Evolutionary conservation across 768 basidiomycete genomes (phyloP).

Genomic region (Calocera viscosa): DNA sequence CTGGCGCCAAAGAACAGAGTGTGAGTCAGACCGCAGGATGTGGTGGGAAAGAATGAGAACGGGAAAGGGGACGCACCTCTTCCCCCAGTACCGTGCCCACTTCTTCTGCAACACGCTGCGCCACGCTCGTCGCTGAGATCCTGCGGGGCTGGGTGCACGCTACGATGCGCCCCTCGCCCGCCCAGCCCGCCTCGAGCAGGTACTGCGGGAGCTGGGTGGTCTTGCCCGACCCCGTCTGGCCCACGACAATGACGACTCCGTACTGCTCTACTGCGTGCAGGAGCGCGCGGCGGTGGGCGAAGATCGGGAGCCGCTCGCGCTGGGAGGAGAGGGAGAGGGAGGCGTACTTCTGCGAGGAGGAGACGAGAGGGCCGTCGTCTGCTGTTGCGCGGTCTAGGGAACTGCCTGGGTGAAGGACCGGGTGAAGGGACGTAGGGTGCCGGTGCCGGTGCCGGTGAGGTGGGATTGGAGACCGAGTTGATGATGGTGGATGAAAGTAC

Average conservation of each 20-base stretch:
- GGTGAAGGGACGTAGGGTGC: background rate
- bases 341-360: constrained; percentile 45
- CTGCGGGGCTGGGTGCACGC: constrained; percentile 88
- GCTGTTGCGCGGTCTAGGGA: constrained; percentile 73
- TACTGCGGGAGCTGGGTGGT: constrained; percentile 97
- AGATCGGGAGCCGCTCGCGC: constrained; percentile 75
- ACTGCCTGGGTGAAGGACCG: constrained; percentile 38
- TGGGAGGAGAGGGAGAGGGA: constrained; percentile 58
- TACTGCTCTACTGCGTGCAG: constrained; percentile 74
- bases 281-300: constrained; percentile 58
- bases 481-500: background rate
- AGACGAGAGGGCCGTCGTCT: constrained; percentile 56
- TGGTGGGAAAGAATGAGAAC: background rate
- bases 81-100: constrained; percentile 80
- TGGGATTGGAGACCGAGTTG: background rate
- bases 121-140: constrained; percentile 92
- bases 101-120: constrained; percentile 81
- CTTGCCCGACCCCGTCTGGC: constrained; percentile 94
- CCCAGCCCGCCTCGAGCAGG: constrained; percentile 88
- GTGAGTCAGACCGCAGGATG: background rate
- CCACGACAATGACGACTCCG: constrained; percentile 78
- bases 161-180: constrained; percentile 64
- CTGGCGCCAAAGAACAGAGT: no score
- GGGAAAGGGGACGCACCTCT: constrained; percentile 42
- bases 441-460: no score